phyloP scores from a whole-genome alignment of 495 filamentous ascomycete species.

The Penicillium angulare region DNA sequence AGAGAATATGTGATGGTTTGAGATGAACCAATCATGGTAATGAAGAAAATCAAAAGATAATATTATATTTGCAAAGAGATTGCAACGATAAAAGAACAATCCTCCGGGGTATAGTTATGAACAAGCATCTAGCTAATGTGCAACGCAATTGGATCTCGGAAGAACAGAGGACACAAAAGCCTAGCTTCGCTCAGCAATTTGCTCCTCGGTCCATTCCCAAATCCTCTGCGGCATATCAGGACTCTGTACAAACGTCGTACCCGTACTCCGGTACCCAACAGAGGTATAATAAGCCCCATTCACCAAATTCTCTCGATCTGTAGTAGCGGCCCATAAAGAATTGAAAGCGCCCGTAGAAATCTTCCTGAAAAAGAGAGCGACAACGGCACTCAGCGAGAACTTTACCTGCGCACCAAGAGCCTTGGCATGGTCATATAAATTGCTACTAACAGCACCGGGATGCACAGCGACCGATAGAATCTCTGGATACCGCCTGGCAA shows the following conservation, averaged over 20 bases:
- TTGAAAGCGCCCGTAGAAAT: constrained; percentile 52
- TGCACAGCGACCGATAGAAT: constrained; percentile 60
- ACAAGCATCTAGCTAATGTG: background rate
- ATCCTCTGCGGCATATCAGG: constrained; percentile 47
- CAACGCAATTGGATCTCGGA: background rate
- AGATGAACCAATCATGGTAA: no score
- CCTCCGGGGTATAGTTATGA: background rate
- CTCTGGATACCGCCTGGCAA: constrained; percentile 56
- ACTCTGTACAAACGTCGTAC: constrained; percentile 41
- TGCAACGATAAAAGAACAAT: no score
- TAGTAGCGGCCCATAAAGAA: constrained; percentile 58
- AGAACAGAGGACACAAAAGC: background rate
- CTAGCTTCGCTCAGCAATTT: constrained; percentile 35
- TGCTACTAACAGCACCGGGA: constrained; percentile 63
- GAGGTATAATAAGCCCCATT: constrained; percentile 60
- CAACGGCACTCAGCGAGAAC: constrained; percentile 15
- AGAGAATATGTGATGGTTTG: background rate
- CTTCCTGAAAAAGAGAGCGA: constrained; percentile 28
- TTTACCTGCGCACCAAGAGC: constrained; percentile 24
- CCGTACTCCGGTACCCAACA: constrained; percentile 42
- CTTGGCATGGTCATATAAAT: constrained; percentile 41
- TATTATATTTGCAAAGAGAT: no score
- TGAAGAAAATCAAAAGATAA: no score
- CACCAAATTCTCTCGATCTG: constrained; percentile 28
- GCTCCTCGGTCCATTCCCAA: constrained; percentile 64